Conservation (phyloP, 2,329 filamentous ascomycete genomes). For the Epichloe bromicola region DNA sequence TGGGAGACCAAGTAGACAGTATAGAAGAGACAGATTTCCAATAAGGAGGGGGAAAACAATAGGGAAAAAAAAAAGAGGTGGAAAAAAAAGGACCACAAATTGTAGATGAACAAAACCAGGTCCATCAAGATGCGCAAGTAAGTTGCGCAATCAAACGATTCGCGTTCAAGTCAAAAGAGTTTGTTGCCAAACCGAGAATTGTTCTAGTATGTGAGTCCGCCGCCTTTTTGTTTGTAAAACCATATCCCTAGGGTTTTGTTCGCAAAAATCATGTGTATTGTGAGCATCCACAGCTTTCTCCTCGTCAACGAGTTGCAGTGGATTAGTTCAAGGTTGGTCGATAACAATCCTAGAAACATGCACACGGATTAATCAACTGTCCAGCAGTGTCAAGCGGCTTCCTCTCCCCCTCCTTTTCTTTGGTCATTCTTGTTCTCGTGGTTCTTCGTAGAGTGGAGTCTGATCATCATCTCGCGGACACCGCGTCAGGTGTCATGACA, state of each 20-base stretch:
- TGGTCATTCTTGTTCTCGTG: neutral
- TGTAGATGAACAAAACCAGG: neutral
- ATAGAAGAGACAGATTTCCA: neutral
- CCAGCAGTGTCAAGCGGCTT: conserved; percentile 9
- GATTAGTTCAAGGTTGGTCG: neutral
- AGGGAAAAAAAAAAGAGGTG: neutral
- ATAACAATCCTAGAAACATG: neutral
- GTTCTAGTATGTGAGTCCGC: conserved; percentile 7
- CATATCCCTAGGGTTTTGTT: conserved; percentile 1
- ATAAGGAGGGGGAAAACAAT: neutral
- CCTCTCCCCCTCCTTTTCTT: neutral
- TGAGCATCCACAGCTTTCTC: conserved; percentile 5
- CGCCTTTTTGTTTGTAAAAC: conserved; percentile 3
- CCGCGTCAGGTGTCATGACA: too few relatives aligned
- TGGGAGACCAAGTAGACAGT: neutral
- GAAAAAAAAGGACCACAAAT: neutral
- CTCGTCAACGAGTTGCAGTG: conserved; percentile 10
- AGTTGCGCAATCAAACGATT: neutral
- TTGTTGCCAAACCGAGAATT: conserved; percentile 11
- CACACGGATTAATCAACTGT: conserved; percentile 7
- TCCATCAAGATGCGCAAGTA: neutral
- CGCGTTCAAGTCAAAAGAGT: conserved; percentile 2
- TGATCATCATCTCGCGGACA: too few relatives aligned
- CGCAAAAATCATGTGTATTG: conserved; percentile 1
- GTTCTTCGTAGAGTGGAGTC: too few relatives aligned